Evolutionary conservation across 2,329 filamentous ascomycete genomes (phyloP).

Genomic region (Zopfia rhizophila): DNA sequence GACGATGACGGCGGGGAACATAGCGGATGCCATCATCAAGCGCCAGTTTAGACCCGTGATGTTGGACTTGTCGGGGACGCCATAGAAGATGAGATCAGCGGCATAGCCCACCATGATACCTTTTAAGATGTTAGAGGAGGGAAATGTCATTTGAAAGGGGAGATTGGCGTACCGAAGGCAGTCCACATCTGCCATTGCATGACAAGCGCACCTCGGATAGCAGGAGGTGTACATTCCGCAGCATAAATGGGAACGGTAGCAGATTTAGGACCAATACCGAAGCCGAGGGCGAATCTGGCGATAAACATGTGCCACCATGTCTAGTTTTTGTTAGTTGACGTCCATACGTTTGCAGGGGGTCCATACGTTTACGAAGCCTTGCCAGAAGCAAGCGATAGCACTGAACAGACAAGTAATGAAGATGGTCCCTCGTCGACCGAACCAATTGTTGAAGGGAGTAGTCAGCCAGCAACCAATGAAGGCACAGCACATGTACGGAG

Average conservation of each 20-base stretch:
- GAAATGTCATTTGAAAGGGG: neutral
- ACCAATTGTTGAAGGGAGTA: slow-evolving; percentile 74
- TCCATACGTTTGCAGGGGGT: slow-evolving; percentile 4
- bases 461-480: slow-evolving; percentile 78
- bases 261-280: slow-evolving; percentile 81
- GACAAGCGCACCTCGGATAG: slow-evolving; percentile 77
- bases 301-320: slow-evolving; percentile 77
- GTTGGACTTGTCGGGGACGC: slow-evolving; percentile 28
- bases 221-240: slow-evolving; percentile 76
- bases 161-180: slow-evolving; percentile 55
- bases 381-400: slow-evolving; percentile 66
- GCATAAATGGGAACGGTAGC: slow-evolving; percentile 81
- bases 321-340: no score
- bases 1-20: slow-evolving; percentile 37
- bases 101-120: slow-evolving; percentile 42
- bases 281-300: slow-evolving; percentile 77
- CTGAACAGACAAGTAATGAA: slow-evolving; percentile 80
- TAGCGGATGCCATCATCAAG: slow-evolving; percentile 40
- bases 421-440: slow-evolving; percentile 78
- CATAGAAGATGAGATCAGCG: slow-evolving; percentile 34
- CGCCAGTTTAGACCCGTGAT: slow-evolving; percentile 40
- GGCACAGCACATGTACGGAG: slow-evolving; percentile 73
- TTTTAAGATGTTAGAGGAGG: slow-evolving; percentile 53
- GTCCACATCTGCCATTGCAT: slow-evolving; percentile 87
- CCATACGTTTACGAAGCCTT: slow-evolving; percentile 68